phyloP scores from a whole-genome alignment of 257 asterid genomes.

The Anisodus acutangulus region DNA sequence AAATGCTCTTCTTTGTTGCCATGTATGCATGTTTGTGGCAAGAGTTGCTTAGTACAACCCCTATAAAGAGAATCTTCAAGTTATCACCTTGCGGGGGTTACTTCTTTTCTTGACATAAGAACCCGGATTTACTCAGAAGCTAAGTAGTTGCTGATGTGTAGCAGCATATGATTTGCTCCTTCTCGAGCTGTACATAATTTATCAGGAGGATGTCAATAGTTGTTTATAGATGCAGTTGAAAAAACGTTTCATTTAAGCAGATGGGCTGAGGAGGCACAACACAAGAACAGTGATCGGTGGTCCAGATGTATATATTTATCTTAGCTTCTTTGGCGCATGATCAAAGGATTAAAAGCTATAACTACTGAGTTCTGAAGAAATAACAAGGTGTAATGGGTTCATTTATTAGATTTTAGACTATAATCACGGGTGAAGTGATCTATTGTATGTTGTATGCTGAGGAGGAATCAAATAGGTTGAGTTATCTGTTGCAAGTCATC shows the following conservation, averaged over 20 bases:
- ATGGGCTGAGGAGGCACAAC: background rate
- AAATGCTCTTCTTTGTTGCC: slow-evolving; percentile 31
- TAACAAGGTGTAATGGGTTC: background rate
- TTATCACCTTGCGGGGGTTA: background rate
- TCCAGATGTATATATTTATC: background rate
- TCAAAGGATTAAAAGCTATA: background rate
- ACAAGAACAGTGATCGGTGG: slow-evolving; percentile 7
- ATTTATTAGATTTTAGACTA: background rate
- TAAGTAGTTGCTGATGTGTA: slow-evolving; percentile 22
- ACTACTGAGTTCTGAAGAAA: background rate
- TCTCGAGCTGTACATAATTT: slow-evolving; percentile 20
- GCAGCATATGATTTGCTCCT: background rate
- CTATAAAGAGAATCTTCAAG: background rate
- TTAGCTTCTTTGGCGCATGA: slow-evolving; percentile 3
- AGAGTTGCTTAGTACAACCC: background rate
- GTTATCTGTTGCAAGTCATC: background rate
- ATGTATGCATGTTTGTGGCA: background rate
- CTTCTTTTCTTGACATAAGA: slow-evolving; percentile 12
- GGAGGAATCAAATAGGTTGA: background rate
- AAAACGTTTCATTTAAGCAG: background rate
- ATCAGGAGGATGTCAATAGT: background rate
- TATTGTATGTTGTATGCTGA: background rate
- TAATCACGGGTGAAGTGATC: background rate
- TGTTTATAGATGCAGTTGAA: background rate
- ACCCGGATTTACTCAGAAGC: background rate